Evolutionary conservation across 164 flowering plant genomes (phyloP), one percentile per base, ranked within the genome.

Genomic region (Magnolia changhungtana): DNA sequence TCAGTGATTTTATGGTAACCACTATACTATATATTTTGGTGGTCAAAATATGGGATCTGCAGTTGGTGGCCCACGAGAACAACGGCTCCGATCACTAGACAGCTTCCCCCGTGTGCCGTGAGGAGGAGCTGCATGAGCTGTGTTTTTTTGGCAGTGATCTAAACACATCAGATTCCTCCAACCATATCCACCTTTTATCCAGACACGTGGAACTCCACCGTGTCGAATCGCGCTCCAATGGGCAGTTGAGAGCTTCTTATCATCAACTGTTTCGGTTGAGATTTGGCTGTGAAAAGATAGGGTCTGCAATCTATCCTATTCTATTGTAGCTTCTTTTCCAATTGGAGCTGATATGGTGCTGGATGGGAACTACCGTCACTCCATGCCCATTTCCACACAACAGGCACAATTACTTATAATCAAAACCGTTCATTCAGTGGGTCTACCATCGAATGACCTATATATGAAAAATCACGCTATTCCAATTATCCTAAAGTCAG

Each of bases 151-250:
- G 16, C 13, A 1, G 13, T 55, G 61, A 16, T 16, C 61, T 55
- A 55, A 55, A 55, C 1, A 55, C 61, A 55, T 55, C 61, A 55
- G 61, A 3, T 55, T 16, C 16, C 18, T 55, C 70, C 14, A 68
- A 20, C 18, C 59, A 49, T 21, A 50, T 7, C 58, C 23, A 8
- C 13, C 67, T 64, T 20, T 50, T 20, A n/a, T 70, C 24, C 19
- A 8, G 16, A 71, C 50, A 67, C 72, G 71, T 75, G 77, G 72
- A 75, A 75, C 45, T 55, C 77, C 72, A 67, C 65, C 65, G 8
- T 16, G n/a, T 2, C 55, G 23, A 69, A 51, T 69, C 16, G 23
- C 63, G 51, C n/a, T 59, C 63, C 71, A 29, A 50, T 18, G 8
- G 18, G 52, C 9, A 63, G 24, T 21, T 37, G 45, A 5, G 45